Evolutionary conservation across 2,329 filamentous ascomycete species (phyloP).

Genomic region (Dothideomycetidae sp.): DNA sequence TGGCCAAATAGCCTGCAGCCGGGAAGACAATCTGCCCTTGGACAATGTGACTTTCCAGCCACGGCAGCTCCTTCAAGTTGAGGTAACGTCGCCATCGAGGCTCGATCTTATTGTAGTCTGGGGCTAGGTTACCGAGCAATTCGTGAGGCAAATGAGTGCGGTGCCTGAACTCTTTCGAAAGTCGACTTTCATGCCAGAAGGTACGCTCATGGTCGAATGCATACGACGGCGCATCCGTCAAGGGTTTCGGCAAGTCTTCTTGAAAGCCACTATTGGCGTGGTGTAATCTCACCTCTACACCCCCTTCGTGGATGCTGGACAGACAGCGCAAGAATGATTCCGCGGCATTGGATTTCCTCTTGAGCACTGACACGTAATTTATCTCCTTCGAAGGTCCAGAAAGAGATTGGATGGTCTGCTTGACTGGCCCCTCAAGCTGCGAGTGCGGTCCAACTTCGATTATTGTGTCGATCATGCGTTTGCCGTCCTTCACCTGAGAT

Average conservation of each 20-base stretch:
- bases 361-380: constrained; percentile 14
- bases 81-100: constrained; percentile 19
- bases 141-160: constrained; percentile 3
- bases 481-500: neutral
- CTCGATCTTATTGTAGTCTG: constrained; percentile 8
- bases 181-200: constrained; percentile 12
- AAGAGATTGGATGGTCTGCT: constrained; percentile 20
- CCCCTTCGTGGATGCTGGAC: neutral
- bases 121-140: constrained; percentile 6
- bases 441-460: constrained; percentile 36
- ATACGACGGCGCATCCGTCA: constrained; percentile 12
- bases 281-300: neutral
- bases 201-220: constrained; percentile 12
- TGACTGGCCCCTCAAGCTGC: constrained; percentile 29
- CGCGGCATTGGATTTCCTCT: constrained; percentile 17
- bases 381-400: neutral
- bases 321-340: constrained; percentile 13
- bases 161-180: constrained; percentile 7
- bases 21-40: constrained; percentile 21
- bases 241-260: neutral
- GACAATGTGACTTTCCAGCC: constrained; percentile 22
- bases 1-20: constrained; percentile 15
- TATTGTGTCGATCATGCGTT: constrained; percentile 20
- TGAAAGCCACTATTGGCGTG: neutral
- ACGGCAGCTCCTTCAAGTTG: constrained; percentile 17